These are phyloP conservation scores for Talaromyces sp. DNA, from an alignment of 2,329 filamentous ascomycete species.

Conservation along the genomic window DNA sequence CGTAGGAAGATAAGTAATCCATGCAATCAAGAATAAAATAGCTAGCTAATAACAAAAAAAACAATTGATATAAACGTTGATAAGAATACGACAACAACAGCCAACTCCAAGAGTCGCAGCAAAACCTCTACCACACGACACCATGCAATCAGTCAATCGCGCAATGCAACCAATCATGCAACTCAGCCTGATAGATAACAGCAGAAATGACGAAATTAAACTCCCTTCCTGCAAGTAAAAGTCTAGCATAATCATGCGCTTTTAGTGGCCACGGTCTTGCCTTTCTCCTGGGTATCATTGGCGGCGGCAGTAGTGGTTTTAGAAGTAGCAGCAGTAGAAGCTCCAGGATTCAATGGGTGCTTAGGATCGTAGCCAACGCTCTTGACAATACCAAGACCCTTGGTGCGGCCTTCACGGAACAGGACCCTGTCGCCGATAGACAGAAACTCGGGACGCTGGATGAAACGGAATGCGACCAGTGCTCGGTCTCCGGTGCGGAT, in stretches of 20 bases:
- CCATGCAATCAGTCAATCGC: conserved; percentile 8
- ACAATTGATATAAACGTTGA: neutral
- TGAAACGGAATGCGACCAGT: conserved; percentile 88
- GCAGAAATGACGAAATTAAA: conserved; percentile 6
- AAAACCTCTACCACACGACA: neutral
- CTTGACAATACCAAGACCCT: conserved; percentile 93
- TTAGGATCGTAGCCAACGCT: conserved; percentile 77
- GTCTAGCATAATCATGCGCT: conserved; percentile 2
- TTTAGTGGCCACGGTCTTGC: neutral
- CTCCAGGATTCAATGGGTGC: conserved; percentile 46
- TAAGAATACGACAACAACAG: neutral
- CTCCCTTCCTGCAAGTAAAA: conserved; percentile 1
- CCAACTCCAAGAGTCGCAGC: neutral
- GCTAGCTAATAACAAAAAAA: neutral
- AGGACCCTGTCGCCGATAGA: conserved; percentile 82
- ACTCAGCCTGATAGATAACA: neutral
- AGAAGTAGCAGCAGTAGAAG: conserved; percentile 14
- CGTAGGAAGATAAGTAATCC: neutral
- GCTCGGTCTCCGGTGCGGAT: conserved; percentile 95
- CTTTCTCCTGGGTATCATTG: neutral
- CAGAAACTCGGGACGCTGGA: conserved; percentile 90
- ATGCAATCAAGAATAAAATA: neutral
- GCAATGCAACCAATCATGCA: conserved; percentile 1
- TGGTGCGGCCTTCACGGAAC: conserved; percentile 91
- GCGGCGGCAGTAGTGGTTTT: neutral